Evolutionary conservation across 2,329 filamentous ascomycete species (phyloP), one percentile per base, ranked within the genome.

Genomic region (Albophoma yamanashiensis): DNA sequence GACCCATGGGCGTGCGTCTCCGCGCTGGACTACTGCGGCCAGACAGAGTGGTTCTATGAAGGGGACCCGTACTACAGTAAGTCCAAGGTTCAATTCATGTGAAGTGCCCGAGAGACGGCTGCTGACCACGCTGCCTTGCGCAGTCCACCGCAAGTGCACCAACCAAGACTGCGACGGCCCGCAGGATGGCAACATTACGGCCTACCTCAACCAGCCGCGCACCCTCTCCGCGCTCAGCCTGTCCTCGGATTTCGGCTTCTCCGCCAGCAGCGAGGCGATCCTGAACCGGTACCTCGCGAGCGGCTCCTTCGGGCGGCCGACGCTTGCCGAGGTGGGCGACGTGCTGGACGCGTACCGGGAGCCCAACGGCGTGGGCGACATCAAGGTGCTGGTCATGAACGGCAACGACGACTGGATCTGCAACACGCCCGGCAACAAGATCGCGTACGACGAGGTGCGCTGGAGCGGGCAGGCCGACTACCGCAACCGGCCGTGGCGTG

Each of bases 381-480:
- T 59, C 20, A n/a, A 17, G 15, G 38, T 59, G 38, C 58, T 59
- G 17, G 58, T 59, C n/a, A 42, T 59, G 22, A 59, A 59, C 40
- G 58, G 58, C 22, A 63, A 67, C 55, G 42, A 64, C 4, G 62
- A 67, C 53, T 56, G 63, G 45, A 61, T 62, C 39, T 62, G 59
- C 45, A 67, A 64, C 40, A 67, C 62, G 22, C 64, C 64, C 9
- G 66, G 67, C 1, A 67, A 68, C 39, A 52, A 66, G 63, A 59
- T 73, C 34, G 77, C 74, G 72, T 73, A 75, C 22, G 71, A 70
- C 34, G 71, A 67, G 15, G 70, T 78, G 67, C 62, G 67, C 1
- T 78, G 76, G 76, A 74, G 74, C 59, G 76, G 76, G 1, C 75
- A 77, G 64, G 68, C 75, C 8, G 72, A 71, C 6, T 78, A 77